Conservation (phyloP, 257 asterid species). For the Buddleja alternifolia region DNA sequence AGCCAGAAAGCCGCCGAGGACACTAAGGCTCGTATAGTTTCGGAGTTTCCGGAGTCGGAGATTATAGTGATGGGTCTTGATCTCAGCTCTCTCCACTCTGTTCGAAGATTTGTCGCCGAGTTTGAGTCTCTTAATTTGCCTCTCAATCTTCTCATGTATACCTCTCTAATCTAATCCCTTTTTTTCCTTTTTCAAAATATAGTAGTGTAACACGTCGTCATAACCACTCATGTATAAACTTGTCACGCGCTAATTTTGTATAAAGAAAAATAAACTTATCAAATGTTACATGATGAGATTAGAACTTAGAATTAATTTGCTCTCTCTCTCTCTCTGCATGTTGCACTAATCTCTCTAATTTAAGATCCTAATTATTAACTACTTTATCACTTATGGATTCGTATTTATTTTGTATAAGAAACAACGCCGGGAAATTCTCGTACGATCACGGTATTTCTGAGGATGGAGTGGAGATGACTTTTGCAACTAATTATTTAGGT, state of each 20-base stretch:
- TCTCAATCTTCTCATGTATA: constrained; percentile 84
- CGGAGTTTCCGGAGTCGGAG: constrained; percentile 68
- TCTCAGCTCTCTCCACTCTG: constrained; percentile 80
- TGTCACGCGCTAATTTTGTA: too few species aligned
- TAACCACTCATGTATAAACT: too few species aligned
- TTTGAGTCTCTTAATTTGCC: constrained; percentile 70
- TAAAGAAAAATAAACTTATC: too few species aligned
- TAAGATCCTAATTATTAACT: neutral
- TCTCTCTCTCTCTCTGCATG: too few species aligned
- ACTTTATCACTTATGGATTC: neutral
- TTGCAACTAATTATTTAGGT: constrained; percentile 93
- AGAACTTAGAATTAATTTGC: too few species aligned
- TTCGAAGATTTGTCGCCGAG: constrained; percentile 63
- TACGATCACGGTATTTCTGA: constrained; percentile 77
- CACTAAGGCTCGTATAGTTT: constrained; percentile 55
- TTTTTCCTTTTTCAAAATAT: too few species aligned
- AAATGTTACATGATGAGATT: too few species aligned
- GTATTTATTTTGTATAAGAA: constrained; percentile 44
- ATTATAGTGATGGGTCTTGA: constrained; percentile 80
- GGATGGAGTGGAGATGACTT: constrained; percentile 96
- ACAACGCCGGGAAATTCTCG: constrained; percentile 93
- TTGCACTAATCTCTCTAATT: neutral
- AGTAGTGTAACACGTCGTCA: too few species aligned
- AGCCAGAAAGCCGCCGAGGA: constrained; percentile 83
- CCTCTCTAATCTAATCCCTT: neutral